Percentiles rank a stretch among this genome's conserved stretches.
Conservation (phyloP, 768 basidiomycete species). For the Leccinellum luteum region DNA sequence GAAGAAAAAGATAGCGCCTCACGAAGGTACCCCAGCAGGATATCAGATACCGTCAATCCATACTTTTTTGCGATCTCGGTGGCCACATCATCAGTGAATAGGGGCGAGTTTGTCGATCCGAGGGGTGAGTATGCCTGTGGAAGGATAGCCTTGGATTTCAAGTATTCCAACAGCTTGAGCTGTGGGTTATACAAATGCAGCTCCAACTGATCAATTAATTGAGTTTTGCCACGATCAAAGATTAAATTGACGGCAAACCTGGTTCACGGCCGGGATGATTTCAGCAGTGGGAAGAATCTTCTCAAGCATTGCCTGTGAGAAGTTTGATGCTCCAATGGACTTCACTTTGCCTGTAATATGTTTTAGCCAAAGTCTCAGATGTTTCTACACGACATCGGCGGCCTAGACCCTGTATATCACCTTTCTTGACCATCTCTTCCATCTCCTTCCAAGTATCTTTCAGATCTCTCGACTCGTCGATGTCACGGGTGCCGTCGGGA, state of each 20-base stretch:
- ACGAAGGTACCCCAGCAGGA: conserved; percentile 65
- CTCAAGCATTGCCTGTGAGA: conserved; percentile 64
- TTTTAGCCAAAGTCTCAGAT: conserved; percentile 5
- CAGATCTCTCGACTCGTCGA: conserved; percentile 64
- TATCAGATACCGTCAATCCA: conserved; percentile 50
- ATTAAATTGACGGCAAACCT: conserved; percentile 41
- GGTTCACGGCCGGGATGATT: conserved; percentile 70
- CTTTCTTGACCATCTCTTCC: conserved; percentile 69
- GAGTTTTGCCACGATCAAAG: neutral
- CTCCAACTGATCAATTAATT: conserved; percentile 49
- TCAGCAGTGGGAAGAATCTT: conserved; percentile 65
- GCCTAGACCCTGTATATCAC: conserved; percentile 27
- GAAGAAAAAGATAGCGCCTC: conserved; percentile 20
- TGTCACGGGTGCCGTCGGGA: conserved; percentile 63
- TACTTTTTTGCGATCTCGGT: conserved; percentile 58
- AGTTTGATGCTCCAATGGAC: conserved; percentile 76
- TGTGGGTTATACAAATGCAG: conserved; percentile 75
- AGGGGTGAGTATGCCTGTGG: conserved; percentile 83
- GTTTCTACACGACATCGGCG: conserved; percentile 1
- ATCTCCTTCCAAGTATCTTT: conserved; percentile 81
- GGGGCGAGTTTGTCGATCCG: conserved; percentile 63
- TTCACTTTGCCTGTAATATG: conserved; percentile 54
- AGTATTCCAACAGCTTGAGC: conserved; percentile 60
- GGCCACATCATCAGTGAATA: conserved; percentile 62
- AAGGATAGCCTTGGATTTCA: conserved; percentile 63